Evolutionary conservation across 1,139 yeast species (phyloP).

Genomic region (Candida pseudoviswanathii): DNA sequence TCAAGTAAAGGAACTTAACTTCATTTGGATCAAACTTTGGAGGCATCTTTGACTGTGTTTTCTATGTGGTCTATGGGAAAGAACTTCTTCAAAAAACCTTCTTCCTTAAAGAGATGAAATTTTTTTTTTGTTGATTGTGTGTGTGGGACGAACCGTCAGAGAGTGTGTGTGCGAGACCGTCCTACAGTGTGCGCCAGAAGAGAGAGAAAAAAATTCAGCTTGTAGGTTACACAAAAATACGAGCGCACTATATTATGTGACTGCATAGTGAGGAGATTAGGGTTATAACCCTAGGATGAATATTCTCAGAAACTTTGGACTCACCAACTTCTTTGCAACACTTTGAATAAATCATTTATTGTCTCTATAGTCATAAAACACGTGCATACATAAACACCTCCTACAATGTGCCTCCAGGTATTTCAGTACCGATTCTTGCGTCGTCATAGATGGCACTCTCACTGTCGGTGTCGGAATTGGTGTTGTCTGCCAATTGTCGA

Average conservation of each 20-base stretch:
- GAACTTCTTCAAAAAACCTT: conserved; percentile 5
- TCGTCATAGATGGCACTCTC: conserved; percentile 40
- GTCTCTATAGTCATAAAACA: background rate
- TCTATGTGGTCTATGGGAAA: conserved; percentile 13
- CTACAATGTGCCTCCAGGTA: conserved; percentile 58
- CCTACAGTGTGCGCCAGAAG: background rate
- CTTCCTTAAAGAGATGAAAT: conserved; percentile 7
- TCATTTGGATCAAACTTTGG: conserved; percentile 98
- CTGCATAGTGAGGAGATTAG: background rate
- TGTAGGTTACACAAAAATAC: background rate
- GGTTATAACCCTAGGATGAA: conserved; percentile 4
- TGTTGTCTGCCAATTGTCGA: conserved; percentile 64
- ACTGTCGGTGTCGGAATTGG: conserved; percentile 32
- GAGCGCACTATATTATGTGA: background rate
- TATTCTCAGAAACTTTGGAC: background rate
- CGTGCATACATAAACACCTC: background rate
- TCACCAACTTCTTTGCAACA: background rate
- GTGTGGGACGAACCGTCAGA: background rate
- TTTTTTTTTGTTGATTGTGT: conserved; percentile 11
- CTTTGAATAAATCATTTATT: background rate
- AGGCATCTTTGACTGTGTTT: conserved; percentile 60
- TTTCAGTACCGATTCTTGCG: conserved; percentile 48
- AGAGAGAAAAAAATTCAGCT: background rate
- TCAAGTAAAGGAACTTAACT: conserved; percentile 97
- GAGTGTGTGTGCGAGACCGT: background rate